Base-by-base conservation (phyloP, 2,329 filamentous ascomycete species). In the Botryotinia convoluta region DNA sequence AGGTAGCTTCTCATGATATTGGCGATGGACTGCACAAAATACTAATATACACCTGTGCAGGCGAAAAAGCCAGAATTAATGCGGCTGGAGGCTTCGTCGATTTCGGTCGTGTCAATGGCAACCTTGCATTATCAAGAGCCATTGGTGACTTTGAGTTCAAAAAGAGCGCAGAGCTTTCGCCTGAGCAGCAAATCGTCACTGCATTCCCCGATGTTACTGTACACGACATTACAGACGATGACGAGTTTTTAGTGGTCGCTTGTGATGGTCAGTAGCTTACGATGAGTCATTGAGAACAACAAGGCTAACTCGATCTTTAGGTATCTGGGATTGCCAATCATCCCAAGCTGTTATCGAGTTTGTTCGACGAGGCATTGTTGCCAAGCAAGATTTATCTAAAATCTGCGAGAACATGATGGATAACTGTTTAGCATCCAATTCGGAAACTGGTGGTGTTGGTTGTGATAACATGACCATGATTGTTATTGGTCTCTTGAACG, bases 401-500 rank as follows among this genome's bases (percentile, higher is more conserved):
- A 98, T 99, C 80, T 98, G 95, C 83, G 96, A 99, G 85, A 99
- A 99, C 86, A 97, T 99, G 94, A 99, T 99, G 96, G 95, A 99
- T 86, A 99, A 98, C 86, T 99, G 96, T 82, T 87, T 99, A 77
- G 95, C 96, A 59, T 97, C 95, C 75, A 98, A 97, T 88, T 97
- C 95, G 78, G 96, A 99, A 85, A 98, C 95, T 45, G 96, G 96
- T 72, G 96, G 96, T 76, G 95, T 99, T 75, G 96, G 96, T 75
- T 99, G 96, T 83, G 96, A 99, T 86, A 99, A 99, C 87, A 99
- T 99, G 96, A 99, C 96, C 78, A 98, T 99, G 92, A 86, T 92
- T 79, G 88, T 99, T 77, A 86, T 99, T 81, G 96, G 92, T 78
- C 90, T 99, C 82, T 88, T 99, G 78, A 90, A 93, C 81, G 96